Base-by-base conservation (phyloP, 148 eudicot genomes). In the Oxyria digyna region DNA sequence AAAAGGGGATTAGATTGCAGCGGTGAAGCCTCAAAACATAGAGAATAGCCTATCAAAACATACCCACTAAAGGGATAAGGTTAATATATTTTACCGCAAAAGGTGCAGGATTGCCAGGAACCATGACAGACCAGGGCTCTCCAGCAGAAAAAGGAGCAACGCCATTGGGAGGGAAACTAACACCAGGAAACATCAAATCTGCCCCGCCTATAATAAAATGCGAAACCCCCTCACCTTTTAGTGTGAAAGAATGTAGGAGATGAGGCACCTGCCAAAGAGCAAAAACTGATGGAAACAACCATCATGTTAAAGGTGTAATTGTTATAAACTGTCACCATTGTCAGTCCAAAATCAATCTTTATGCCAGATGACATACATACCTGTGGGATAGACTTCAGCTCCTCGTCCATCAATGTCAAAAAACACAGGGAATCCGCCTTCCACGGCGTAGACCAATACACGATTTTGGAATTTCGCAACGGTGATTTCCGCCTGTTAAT, bases 151-250 rank as follows among this genome's bases (percentile, higher is more conserved):
- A 88, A 31, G 90, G 75, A 23, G 96, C 92, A 48, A 86, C 81
- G 71, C 97, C 97, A 40, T 88, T 97, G 15, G 78, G 59, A 21
- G 90, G 88, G 59, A 93, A 74, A 23, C 43, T 76, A 73, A 93
- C 88, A 62, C 98, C 97, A 41, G 98, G 98, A 73, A 90, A 93
- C 98, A 93, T 93, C 75, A 93, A 82, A 77, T 93, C 98, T 45
- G 98, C 98, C 70, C 98, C 98, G 38, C 95, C 89, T 77, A 93
- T 81, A 29, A 93, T 66, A 79, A 75, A 93, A 71, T 91, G 95
- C 72, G 98, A 93, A 75, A 93, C 98, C 78, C 90, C 98, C 50
- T 97, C 96, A 55, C 90, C 92, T 85, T 85, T 93, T 42, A 93
- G 73, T 67, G 79, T 73, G 77, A 93, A 93, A 71, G 87, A 82